phyloP scores from a whole-genome alignment of 139 green algal species.

The Chlamydomonas incerta region DNA sequence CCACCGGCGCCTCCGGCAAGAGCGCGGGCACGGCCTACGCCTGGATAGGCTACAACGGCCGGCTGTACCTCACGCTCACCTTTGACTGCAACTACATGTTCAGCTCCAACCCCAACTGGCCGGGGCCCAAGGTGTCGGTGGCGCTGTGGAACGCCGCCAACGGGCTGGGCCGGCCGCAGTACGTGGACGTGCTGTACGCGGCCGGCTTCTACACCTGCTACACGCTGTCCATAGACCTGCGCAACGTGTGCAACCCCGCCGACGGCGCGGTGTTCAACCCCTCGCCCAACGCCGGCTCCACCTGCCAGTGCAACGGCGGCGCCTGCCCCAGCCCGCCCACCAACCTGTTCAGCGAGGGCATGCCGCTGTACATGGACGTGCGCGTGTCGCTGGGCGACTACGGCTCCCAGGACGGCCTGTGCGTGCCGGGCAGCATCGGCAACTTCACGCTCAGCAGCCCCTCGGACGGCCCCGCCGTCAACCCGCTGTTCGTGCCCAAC shows the following conservation, averaged over 20 bases:
- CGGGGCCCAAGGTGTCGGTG: background rate
- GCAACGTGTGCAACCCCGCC: constrained; percentile 18
- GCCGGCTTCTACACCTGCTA: constrained; percentile 44
- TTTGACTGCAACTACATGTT: constrained; percentile 56
- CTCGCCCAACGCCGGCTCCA: constrained; percentile 7
- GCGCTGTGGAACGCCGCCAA: background rate
- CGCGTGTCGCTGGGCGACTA: constrained; percentile 19
- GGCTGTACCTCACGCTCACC: constrained; percentile 50
- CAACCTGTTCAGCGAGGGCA: constrained; percentile 16
- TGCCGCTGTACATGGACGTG: constrained; percentile 24
- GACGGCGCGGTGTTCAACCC: constrained; percentile 43
- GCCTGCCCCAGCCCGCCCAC: background rate
- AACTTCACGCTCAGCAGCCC: constrained; percentile 1
- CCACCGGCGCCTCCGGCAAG: background rate
- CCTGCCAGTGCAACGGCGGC: background rate
- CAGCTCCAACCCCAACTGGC: constrained; percentile 11
- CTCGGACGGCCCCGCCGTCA: background rate
- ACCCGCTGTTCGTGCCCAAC: constrained; percentile 12
- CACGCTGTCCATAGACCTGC: constrained; percentile 42
- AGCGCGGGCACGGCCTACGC: constrained; percentile 27
- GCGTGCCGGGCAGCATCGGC: background rate
- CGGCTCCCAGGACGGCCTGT: background rate
- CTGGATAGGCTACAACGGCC: constrained; percentile 44
- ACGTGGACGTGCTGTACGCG: constrained; percentile 37
- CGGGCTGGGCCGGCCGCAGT: constrained; percentile 7